Base-by-base conservation (phyloP, 192 early-diverging fungal species). In the Linnemannia elongata region DNA sequence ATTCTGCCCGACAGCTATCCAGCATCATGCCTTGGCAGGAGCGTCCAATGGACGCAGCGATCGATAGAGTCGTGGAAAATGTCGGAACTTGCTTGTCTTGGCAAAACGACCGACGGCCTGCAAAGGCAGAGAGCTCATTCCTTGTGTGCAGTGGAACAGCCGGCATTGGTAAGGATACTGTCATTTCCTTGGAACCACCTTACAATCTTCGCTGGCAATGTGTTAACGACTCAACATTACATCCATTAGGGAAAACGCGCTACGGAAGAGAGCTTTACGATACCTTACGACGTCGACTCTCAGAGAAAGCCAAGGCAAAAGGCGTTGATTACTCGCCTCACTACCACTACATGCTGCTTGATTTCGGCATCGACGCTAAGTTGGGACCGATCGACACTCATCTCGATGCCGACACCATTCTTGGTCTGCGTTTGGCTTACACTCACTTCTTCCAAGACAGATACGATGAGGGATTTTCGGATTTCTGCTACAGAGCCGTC, bases 141-240 rank as follows among this genome's bases (percentile, higher is more conserved):
- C 75, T 76, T 66, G 75, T 76, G 57, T 76, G 75, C 75, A 76
- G 57, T 12, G 75, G 75, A 63, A 63, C 75, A 76, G 57, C 57
- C 22, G 75, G 75, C 52, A 76, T 66, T 76, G 75, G 75, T 76
- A 42, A 66, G 75, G 57, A 63, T 63, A 27, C 35, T 5, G 4
- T 30, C 57, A 55, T 35, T 54, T 75, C 74, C 5, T 7, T 75
- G 30, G 47, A 9, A 75, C 38, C 74, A n/a, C 49, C 8, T 39
- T 18, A 57, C 38, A 75, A 39, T 38, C 35, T 57, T 54, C 20
- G 1, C 36, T 24, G 8, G 22, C 74, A 75, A 75, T 9, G 15
- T 75, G 52, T 20, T 75, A 75, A 75, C 74, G 35, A 57, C 36
- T 75, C 35, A 17, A 39, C 20, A 57, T 41, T 41, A 24, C 15